Conservation (phyloP, 805 yeast species). For the Hanseniaspora nectarophila region DNA sequence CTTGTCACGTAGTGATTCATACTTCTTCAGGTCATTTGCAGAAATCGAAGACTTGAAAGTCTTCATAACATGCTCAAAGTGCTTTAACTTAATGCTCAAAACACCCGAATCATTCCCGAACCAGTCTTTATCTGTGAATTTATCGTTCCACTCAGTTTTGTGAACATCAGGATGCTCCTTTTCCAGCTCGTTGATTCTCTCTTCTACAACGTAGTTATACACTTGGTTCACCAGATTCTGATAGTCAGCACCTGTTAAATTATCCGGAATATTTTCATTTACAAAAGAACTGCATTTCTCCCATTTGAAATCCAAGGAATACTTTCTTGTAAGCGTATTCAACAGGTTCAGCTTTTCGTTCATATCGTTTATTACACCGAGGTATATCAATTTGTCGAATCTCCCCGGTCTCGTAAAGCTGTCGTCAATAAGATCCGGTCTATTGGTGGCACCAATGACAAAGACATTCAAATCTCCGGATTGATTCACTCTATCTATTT, state of each 20-base stretch:
- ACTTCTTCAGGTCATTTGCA: conserved; percentile 73
- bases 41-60: conserved; percentile 78
- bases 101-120: conserved; percentile 4
- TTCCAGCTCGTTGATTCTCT: conserved; percentile 72
- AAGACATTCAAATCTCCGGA: conserved; percentile 72
- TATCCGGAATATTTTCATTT: conserved; percentile 42
- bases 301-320: conserved; percentile 46
- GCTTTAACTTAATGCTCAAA: conserved; percentile 30
- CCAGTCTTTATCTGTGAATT: conserved; percentile 24
- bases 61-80: conserved; percentile 62
- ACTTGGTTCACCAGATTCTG: conserved; percentile 93
- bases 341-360: conserved; percentile 77
- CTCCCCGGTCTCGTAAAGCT: conserved; percentile 89
- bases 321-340: conserved; percentile 80
- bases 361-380: conserved; percentile 86
- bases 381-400: conserved; percentile 86
- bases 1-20: conserved; percentile 60
- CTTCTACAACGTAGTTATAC: conserved; percentile 89
- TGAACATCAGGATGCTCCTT: conserved; percentile 42
- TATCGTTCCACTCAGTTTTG: conserved; percentile 67
- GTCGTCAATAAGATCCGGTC: conserved; percentile 91
- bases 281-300: conserved; percentile 45
- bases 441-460: conserved; percentile 96
- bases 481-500: conserved; percentile 86
- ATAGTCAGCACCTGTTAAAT: conserved; percentile 96